These are phyloP conservation scores for Pelargonium cotyledonis DNA, from an alignment of 441 rosid genomes.

Conservation along the genomic window DNA sequence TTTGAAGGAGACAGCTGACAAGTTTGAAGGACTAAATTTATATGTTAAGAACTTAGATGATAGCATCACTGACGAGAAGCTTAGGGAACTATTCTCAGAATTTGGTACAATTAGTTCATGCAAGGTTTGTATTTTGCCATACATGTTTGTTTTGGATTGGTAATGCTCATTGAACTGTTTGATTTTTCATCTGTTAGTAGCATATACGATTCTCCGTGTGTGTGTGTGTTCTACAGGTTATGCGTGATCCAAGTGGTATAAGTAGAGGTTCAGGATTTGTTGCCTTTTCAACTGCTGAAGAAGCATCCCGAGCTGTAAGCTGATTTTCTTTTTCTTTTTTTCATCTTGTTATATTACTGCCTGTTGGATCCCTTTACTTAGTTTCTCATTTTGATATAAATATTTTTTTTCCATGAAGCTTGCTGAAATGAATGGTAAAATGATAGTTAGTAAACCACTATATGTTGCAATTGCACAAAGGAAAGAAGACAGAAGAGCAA, in stretches of 20 bases:
- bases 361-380: background rate
- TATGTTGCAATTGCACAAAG: constrained; percentile 69
- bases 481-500: constrained; percentile 62
- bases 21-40: constrained; percentile 39
- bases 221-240: constrained; percentile 28
- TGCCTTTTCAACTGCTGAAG: constrained; percentile 53
- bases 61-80: constrained; percentile 40
- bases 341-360: background rate
- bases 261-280: constrained; percentile 35
- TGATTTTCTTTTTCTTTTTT: background rate
- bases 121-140: constrained; percentile 32
- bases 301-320: constrained; percentile 55
- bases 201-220: background rate
- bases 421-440: constrained; percentile 59
- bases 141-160: background rate
- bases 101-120: constrained; percentile 48
- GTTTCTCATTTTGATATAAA: background rate
- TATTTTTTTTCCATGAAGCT: constrained; percentile 28
- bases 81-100: constrained; percentile 40
- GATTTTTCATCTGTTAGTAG: background rate
- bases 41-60: constrained; percentile 53
- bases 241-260: constrained; percentile 48
- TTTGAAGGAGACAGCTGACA: constrained; percentile 32
- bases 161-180: background rate
- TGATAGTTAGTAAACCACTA: constrained; percentile 62